These are phyloP conservation scores for Pleurotus pulmonarius DNA, from an alignment of 768 basidiomycete species.

Conservation along the genomic window DNA sequence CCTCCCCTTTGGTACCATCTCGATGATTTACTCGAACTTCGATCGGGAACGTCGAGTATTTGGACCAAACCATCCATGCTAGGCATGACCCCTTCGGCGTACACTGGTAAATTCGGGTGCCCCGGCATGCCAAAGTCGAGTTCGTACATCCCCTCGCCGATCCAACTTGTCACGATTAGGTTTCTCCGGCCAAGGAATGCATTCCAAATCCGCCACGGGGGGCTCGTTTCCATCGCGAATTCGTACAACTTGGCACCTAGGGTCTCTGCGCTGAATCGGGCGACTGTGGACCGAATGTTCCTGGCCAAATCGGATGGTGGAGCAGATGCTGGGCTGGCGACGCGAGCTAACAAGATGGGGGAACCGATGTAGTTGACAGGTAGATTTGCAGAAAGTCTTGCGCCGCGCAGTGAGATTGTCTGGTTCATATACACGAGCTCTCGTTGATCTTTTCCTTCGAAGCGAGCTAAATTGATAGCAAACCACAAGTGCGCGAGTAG, in stretches of 20 bases:
- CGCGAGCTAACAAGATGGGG: slow-evolving; percentile 25
- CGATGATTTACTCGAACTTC: neutral
- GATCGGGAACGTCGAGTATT: slow-evolving; percentile 20
- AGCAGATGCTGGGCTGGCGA: slow-evolving; percentile 9
- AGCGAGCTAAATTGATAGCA: slow-evolving; percentile 26
- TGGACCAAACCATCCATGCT: slow-evolving; percentile 28
- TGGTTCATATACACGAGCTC: slow-evolving; percentile 19
- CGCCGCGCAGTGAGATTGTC: slow-evolving; percentile 16
- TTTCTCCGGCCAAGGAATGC: slow-evolving; percentile 29
- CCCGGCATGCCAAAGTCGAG: slow-evolving; percentile 27
- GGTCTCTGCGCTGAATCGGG: slow-evolving; percentile 19
- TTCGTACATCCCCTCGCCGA: slow-evolving; percentile 25
- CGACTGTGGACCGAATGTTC: slow-evolving; percentile 22
- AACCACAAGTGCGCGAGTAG: slow-evolving; percentile 33
- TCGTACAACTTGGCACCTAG: slow-evolving; percentile 29
- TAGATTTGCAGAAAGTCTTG: slow-evolving; percentile 6
- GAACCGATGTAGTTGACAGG: slow-evolving; percentile 26
- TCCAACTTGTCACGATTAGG: slow-evolving; percentile 30
- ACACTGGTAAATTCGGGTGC: slow-evolving; percentile 14
- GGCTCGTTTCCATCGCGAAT: slow-evolving; percentile 24
- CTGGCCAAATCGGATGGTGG: slow-evolving; percentile 18
- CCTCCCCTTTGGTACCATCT: neutral
- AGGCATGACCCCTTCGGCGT: slow-evolving; percentile 29
- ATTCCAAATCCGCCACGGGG: slow-evolving; percentile 26
- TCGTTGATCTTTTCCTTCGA: slow-evolving; percentile 15